These are phyloP conservation scores for Berberis thunbergii DNA, from an alignment of 164 flowering plant genomes.

Conservation along the genomic window DNA sequence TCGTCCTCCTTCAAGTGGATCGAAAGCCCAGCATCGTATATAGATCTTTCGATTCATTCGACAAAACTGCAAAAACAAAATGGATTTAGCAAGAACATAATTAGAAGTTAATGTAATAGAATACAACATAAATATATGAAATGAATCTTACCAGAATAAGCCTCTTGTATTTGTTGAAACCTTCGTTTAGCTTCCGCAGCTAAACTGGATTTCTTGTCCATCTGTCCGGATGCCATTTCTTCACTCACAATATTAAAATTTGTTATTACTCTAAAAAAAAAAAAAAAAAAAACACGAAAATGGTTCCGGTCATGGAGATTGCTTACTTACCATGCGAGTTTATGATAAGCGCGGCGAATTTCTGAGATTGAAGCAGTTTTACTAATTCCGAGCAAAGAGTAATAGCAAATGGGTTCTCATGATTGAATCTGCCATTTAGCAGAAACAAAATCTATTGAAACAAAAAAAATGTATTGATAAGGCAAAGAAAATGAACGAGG, in stretches of 20 bases:
- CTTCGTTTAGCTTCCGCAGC: conserved; percentile 57
- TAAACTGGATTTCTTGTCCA: conserved; percentile 45
- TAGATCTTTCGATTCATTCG: background rate
- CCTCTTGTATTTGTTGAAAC: conserved; percentile 88
- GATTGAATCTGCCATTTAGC: background rate
- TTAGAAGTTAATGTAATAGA: background rate
- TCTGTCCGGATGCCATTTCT: conserved; percentile 93
- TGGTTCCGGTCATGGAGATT: too few species aligned
- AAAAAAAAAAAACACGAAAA: background rate
- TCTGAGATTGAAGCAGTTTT: conserved; percentile 13
- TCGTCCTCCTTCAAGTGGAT: background rate
- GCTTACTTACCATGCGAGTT: conserved; percentile 23
- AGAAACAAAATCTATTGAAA: too few species aligned
- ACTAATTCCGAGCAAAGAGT: conserved; percentile 10
- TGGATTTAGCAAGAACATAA: background rate
- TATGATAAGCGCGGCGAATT: conserved; percentile 24
- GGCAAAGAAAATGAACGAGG: background rate
- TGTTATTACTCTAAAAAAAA: too few species aligned
- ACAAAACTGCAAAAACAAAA: background rate
- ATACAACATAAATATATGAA: too few species aligned
- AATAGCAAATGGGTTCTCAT: conserved; percentile 6
- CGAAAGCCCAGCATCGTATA: background rate
- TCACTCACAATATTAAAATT: conserved; percentile 4
- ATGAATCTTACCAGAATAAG: conserved; percentile 54
- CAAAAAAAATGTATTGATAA: too few species aligned